Evolutionary conservation across 768 basidiomycete species (phyloP).

Genomic region (Dacryopinax spathularia): DNA sequence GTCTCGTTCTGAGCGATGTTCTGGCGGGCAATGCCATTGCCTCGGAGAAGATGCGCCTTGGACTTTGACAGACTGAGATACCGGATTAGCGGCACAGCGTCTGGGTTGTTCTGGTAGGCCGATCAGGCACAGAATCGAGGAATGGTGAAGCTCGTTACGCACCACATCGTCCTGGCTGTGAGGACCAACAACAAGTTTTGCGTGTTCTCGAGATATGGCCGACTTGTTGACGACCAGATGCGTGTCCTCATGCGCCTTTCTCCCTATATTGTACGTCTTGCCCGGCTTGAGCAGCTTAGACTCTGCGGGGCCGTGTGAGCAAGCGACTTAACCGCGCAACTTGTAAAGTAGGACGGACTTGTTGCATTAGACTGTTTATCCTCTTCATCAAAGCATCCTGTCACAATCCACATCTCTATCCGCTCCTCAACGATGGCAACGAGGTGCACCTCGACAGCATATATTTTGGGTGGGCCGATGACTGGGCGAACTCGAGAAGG

Average conservation of each 20-base stretch:
- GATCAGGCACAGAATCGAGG: no score
- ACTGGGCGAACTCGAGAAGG: no score
- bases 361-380: neutral
- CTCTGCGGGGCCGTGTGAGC: slow-evolving; percentile 21
- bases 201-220: slow-evolving; percentile 51
- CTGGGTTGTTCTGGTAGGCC: neutral
- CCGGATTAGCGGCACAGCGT: neutral
- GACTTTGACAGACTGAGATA: neutral
- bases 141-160: slow-evolving; percentile 18
- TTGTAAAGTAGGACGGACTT: neutral
- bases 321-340: neutral
- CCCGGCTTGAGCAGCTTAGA: slow-evolving; percentile 51
- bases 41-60: neutral
- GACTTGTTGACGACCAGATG: slow-evolving; percentile 40
- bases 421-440: neutral
- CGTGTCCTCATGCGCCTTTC: slow-evolving; percentile 31
- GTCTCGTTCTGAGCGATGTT: neutral
- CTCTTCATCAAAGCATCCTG: slow-evolving; percentile 2
- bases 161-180: slow-evolving; percentile 44
- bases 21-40: neutral
- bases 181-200: slow-evolving; percentile 40
- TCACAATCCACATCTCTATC: neutral
- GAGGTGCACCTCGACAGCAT: no score
- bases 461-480: no score
- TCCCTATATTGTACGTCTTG: slow-evolving; percentile 39